Evolutionary conservation across 202 grass and related monocot species (phyloP), one percentile per base, ranked within the genome.

Genomic region (Setaria viridis): DNA sequence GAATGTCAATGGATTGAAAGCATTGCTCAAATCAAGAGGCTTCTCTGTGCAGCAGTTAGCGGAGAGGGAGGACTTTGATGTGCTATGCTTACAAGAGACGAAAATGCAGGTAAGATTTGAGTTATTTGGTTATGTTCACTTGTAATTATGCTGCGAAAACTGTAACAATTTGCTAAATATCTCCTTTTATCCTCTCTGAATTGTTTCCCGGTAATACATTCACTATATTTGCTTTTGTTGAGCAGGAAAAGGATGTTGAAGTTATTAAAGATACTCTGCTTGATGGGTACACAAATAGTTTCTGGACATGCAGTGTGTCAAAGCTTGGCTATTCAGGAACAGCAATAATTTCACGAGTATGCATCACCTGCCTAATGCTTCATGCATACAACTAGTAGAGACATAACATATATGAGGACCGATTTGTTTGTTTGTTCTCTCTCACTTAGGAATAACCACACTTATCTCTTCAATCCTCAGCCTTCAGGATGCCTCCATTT

Each of bases 321-420:
- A 98, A 98, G 48, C 93, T 98, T 81, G 96, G 96, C n/a, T 98
- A 98, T 84, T 98, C 93, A 12, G 96, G 96, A 16, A 91, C 93
- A 87, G 93, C 96, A 39, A 95, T 98, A 88, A 92, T 98, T 91
- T 98, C 93, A 88, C 84, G 93, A 85, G 93, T 95, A 95, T 82
- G 87, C 50, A 80, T 78, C 20, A 84, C 35, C 29, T 76, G 7
- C 29, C 29, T 53, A 85, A 77, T 25, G 66, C 12, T 45, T 85
- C 62, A 51, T 63, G 33, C 16, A 58, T 82, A 76, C 57, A 59
- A 41, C 35, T 57, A 82, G 51, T 71, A 82, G 3, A 81, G 64
- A 87, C 33, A 78, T n/a, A 82, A 77, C 33, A 46, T 14, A 11
- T 35, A 77, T 76, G 53, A 29, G 55, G n/a, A 56, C 67, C 42